Percentiles rank a stretch among this genome's conserved stretches.
phyloP scores from a whole-genome alignment of 2,329 filamentous ascomycete genomes.

The Leptoxyphium fumago region DNA sequence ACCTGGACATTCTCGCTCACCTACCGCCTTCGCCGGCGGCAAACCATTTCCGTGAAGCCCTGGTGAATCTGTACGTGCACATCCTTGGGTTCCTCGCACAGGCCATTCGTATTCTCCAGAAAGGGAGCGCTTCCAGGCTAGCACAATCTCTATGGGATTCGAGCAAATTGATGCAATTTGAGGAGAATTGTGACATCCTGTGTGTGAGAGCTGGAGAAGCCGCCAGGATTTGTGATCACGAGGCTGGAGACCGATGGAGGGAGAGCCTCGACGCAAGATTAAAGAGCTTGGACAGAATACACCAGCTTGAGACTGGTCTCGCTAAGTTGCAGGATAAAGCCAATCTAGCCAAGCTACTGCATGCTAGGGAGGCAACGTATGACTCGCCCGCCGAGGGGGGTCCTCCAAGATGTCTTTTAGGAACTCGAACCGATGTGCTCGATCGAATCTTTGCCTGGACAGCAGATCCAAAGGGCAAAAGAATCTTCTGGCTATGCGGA shows the following conservation, averaged over 20 bases:
- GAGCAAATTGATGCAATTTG: no score
- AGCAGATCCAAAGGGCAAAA: slow-evolving; percentile 5
- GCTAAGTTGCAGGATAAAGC: slow-evolving; percentile 1
- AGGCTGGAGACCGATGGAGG: slow-evolving; percentile 1
- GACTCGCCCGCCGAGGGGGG: slow-evolving; percentile 11
- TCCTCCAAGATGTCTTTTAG: slow-evolving; percentile 10
- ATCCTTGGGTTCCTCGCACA: no score
- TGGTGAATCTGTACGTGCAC: no score
- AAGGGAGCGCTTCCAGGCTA: no score
- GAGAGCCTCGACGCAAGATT: slow-evolving; percentile 1
- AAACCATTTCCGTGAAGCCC: no score
- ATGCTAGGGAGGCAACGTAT: slow-evolving; percentile 9
- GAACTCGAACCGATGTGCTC: slow-evolving; percentile 14
- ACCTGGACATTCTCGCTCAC: no score
- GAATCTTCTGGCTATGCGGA: slow-evolving; percentile 20
- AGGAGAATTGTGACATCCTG: no score
- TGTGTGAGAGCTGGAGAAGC: no score
- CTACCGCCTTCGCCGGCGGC: no score
- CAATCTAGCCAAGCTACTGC: slow-evolving; percentile 3
- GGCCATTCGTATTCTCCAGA: no score
- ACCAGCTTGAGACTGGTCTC: neutral
- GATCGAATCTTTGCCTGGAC: slow-evolving; percentile 12
- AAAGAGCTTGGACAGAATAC: slow-evolving; percentile 1
- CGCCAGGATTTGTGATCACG: no score
- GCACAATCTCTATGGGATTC: no score